Conservation (phyloP, 2,329 filamentous ascomycete species). For the Epichloe baconii region DNA sequence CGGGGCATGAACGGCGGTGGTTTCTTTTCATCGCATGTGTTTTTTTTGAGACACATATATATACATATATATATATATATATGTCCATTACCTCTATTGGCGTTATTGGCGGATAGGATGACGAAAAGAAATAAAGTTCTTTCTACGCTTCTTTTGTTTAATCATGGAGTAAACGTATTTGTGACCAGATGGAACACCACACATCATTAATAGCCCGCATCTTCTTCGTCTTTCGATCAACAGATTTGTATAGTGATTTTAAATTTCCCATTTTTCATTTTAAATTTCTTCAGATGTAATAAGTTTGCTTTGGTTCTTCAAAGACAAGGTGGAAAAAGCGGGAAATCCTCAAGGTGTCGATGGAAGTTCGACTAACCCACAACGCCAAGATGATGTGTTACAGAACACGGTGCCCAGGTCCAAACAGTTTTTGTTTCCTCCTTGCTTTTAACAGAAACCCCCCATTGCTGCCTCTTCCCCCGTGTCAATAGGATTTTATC, state of each 20-base stretch:
- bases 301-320: constrained; percentile 18
- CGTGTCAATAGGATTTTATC: no score
- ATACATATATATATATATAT: not conserved
- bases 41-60: not conserved
- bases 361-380: constrained; percentile 19
- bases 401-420: constrained; percentile 20
- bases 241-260: constrained; percentile 10
- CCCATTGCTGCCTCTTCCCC: not conserved
- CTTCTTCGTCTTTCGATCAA: constrained; percentile 4
- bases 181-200: constrained; percentile 1
- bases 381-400: constrained; percentile 24
- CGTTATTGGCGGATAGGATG: constrained; percentile 25
- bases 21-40: constrained; percentile 8
- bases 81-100: constrained; percentile 13
- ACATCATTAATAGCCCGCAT: constrained; percentile 13
- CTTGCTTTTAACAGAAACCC: not conserved
- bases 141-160: not conserved
- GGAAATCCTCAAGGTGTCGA: constrained; percentile 14
- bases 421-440: constrained; percentile 6
- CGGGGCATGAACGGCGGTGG: constrained; percentile 19
- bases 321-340: constrained; percentile 8
- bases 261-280: not conserved
- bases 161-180: not conserved
- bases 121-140: constrained; percentile 5
- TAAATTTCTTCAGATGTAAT: not conserved